These are phyloP conservation scores for Strobilomyces echinocephalus DNA, from an alignment of 768 basidiomycete species.

Conservation along the genomic window DNA sequence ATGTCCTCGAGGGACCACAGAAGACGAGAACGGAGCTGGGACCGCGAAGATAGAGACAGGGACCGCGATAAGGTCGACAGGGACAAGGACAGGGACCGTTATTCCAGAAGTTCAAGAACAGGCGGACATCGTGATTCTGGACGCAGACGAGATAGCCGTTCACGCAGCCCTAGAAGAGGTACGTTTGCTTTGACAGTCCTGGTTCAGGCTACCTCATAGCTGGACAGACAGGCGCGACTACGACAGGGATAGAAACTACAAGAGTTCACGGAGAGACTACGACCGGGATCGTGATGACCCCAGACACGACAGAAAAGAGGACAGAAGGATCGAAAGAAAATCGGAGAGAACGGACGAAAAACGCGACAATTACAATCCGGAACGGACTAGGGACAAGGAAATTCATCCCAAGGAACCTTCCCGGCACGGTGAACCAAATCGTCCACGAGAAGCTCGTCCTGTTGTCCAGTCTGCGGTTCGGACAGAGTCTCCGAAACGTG, in stretches of 20 bases:
- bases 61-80: conserved; percentile 22
- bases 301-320: conserved; percentile 29
- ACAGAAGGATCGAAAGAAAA: conserved; percentile 31
- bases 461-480: conserved; percentile 11
- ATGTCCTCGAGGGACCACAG: conserved; percentile 60
- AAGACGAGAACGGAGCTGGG: conserved; percentile 62
- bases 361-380: conserved; percentile 37
- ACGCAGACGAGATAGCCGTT: conserved; percentile 39
- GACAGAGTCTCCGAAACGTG: conserved; percentile 13
- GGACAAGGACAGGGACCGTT: conserved; percentile 36
- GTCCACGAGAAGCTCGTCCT: conserved; percentile 15
- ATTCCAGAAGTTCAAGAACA: conserved; percentile 34
- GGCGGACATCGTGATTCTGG: conserved; percentile 32
- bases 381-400: conserved; percentile 31
- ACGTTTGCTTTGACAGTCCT: neutral
- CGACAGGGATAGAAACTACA: conserved; percentile 37
- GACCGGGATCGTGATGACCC: conserved; percentile 30
- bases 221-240: conserved; percentile 33
- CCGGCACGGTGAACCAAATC: conserved; percentile 23
- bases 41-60: conserved; percentile 36
- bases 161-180: conserved; percentile 35
- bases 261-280: conserved; percentile 29
- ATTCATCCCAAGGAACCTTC: conserved; percentile 20
- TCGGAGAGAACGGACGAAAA: conserved; percentile 35
- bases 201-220: neutral